A percentile compares a stretch with the other conserved stretches of the same genome.
Evolutionary conservation across 306 rosid species (phyloP).

Genomic region (Spatholobus suberectus): DNA sequence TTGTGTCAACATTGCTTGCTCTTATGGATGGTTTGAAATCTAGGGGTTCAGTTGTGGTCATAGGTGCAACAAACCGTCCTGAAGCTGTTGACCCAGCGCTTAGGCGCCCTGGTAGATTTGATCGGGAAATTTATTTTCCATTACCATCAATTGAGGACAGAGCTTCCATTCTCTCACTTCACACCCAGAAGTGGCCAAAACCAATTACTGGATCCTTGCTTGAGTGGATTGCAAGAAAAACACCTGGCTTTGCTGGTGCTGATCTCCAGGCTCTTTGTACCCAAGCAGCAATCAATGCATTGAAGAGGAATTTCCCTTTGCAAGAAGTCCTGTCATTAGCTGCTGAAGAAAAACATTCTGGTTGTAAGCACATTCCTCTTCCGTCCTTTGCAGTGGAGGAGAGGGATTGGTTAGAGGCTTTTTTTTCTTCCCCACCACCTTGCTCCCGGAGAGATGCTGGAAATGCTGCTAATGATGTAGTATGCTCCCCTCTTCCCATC

Average conservation of each 20-base stretch:
- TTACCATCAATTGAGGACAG: conserved; percentile 89
- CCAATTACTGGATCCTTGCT: conserved; percentile 79
- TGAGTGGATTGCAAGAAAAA: conserved; percentile 80
- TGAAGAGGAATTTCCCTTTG: conserved; percentile 96
- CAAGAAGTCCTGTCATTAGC: conserved; percentile 77
- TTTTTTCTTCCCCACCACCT: conserved; percentile 74
- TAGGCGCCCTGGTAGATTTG: conserved; percentile 97
- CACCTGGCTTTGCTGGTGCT: conserved; percentile 97
- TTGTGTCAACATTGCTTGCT: conserved; percentile 97
- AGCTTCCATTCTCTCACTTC: conserved; percentile 95
- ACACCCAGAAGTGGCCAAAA: conserved; percentile 96
- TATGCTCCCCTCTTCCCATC: conserved; percentile 81
- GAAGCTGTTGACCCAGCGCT: conserved; percentile 97
- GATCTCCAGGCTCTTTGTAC: conserved; percentile 99
- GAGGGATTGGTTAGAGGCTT: conserved; percentile 97
- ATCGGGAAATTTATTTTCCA: conserved; percentile 95
- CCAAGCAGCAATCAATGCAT: conserved; percentile 87
- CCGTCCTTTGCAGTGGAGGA: conserved; percentile 94
- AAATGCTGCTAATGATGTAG: conserved; percentile 88
- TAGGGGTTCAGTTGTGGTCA: conserved; percentile 96
- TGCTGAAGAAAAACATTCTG: conserved; percentile 64
- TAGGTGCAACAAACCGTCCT: conserved; percentile 98
- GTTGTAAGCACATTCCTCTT: conserved; percentile 64
- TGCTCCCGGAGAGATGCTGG: conserved; percentile 97
- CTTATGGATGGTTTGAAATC: conserved; percentile 95